Base-by-base conservation (phyloP, 371 early-diverging fungal species). In the Dentiscutata heterogama region DNA sequence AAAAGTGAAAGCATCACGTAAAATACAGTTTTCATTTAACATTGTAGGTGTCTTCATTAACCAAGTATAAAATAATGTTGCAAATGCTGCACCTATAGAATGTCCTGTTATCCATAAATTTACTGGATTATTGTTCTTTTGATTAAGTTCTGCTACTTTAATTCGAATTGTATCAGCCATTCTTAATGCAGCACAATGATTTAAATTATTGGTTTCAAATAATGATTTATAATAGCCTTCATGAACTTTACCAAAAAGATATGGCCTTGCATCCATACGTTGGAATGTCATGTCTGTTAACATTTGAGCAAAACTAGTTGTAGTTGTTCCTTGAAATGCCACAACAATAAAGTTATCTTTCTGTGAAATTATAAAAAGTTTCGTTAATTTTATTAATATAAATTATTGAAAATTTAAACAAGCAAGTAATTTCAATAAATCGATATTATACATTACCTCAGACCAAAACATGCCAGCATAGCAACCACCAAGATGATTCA, bases 401-500 rank as follows among this genome's bases (percentile, higher is more conserved):
- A 3, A 20, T 56, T 20, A 18, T 58, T n/a, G 3, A 58, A 58
- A 58, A 13, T n/a, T 58, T 8, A 7, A 58, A n/a, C n/a, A 8
- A 58, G 18, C 22, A 22, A 58, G 20, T 58, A 20, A 58, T 58
- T 58, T 86, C 85, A 83, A 0, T 83, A 75, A 22, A 58, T 70
- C 70, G 84, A 84, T 8, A 77, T 53, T 13, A 73, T 77, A 5
- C 82, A 78, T 25, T 35, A 20, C 42, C n/a, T 83, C 83, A 1
- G 85, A 84, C 86, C 86, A 87, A 73, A 87, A 87, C 51, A 87
- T 87, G 20, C 88, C 88, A 70, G 86, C 84, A 58, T 84, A 88
- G 0, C 60, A 31, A 6, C 76, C 76, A 76, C 76, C 76, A n/a
- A 60, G 29, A 54, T 13, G 2, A 42, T 76, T 76, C 22, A 76